Evolutionary conservation across 768 basidiomycete species (phyloP).

Genomic region (Suillus lakei): DNA sequence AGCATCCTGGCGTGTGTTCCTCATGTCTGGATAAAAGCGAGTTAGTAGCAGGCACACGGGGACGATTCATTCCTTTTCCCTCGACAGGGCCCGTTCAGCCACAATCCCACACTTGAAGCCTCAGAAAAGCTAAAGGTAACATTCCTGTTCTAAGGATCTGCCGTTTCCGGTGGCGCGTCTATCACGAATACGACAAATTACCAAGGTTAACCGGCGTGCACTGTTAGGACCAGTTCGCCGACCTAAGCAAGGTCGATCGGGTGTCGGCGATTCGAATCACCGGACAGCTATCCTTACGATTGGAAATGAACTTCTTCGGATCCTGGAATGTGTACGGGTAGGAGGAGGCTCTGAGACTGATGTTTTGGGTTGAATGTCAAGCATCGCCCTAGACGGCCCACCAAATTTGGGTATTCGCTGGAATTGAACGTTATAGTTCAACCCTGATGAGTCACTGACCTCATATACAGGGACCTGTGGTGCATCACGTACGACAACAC

Average conservation of each 20-base stretch:
- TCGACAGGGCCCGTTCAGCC: neutral
- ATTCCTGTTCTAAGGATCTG: neutral
- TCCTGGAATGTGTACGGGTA: neutral
- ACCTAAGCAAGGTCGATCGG: neutral
- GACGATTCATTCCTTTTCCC: conserved; percentile 1
- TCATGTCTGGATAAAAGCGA: neutral
- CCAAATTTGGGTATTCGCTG: neutral
- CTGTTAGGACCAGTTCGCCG: neutral
- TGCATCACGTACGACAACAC: neutral
- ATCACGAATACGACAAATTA: too few species aligned
- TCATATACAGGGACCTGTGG: neutral
- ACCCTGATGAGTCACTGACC: too few species aligned
- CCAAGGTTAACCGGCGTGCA: neutral
- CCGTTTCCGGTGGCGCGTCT: neutral
- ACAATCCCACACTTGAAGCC: neutral
- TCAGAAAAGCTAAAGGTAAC: neutral
- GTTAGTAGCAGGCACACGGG: neutral
- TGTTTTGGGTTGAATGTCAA: neutral
- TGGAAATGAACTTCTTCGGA: neutral
- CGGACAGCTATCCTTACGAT: too few species aligned
- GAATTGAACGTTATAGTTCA: too few species aligned
- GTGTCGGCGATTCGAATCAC: neutral
- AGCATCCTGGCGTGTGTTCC: neutral
- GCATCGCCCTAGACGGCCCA: neutral
- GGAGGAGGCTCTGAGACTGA: neutral